These are phyloP conservation scores for Apiotrichum montevideense DNA, from an alignment of 1,284 basidiomycete species.

Conservation along the genomic window DNA sequence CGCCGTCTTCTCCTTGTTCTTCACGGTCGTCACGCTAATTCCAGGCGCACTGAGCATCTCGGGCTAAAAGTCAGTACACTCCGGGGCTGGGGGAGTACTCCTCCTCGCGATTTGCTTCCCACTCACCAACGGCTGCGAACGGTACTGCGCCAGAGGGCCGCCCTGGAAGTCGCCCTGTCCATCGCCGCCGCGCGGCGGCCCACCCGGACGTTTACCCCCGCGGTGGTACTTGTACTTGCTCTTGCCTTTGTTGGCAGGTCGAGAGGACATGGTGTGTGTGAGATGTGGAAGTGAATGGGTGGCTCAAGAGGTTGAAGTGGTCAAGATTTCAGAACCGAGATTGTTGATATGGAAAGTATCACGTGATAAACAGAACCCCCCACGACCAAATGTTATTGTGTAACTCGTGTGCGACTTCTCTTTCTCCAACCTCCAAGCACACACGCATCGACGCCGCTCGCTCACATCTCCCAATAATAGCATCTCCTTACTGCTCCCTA, in stretches of 20 bases:
- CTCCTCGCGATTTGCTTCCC: background rate
- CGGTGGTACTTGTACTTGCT: constrained; percentile 1
- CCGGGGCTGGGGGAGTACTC: no score
- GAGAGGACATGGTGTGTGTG: background rate
- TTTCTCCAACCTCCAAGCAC: no score
- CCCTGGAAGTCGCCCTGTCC: constrained; percentile 16
- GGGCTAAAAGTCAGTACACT: constrained; percentile 15
- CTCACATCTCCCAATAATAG: no score
- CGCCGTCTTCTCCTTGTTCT: constrained; percentile 35
- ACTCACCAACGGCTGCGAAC: constrained; percentile 16
- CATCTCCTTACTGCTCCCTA: constrained; percentile 10
- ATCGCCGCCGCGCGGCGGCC: constrained; percentile 14
- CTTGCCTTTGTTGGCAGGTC: background rate
- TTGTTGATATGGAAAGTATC: no score
- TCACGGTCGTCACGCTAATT: constrained; percentile 32
- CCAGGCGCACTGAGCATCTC: constrained; percentile 32
- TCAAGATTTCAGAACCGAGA: no score
- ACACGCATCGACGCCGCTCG: no score
- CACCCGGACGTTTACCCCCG: background rate
- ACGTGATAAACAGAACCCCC: no score
- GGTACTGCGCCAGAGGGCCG: constrained; percentile 9
- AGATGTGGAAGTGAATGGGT: background rate
- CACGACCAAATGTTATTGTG: no score
- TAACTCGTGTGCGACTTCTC: no score
- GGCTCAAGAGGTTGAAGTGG: no score